These are phyloP conservation scores for Cordyceps javanica DNA, from an alignment of 2,329 filamentous ascomycete genomes.

Conservation along the genomic window DNA sequence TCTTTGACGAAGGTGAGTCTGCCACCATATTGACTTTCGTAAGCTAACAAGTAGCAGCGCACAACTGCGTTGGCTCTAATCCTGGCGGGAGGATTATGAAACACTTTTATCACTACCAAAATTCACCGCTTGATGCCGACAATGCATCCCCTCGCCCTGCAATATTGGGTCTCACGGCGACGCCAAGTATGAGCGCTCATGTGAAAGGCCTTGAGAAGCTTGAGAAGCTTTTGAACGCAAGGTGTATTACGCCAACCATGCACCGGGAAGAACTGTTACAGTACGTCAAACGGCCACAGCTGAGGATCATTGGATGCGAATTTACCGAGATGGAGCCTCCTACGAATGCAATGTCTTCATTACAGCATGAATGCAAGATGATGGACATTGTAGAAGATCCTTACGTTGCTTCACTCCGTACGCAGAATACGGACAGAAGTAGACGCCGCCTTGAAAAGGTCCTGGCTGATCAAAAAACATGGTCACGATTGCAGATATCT, in stretches of 20 bases:
- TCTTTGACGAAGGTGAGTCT: slow-evolving; percentile 73
- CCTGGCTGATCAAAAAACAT: slow-evolving; percentile 42
- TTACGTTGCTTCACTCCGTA: slow-evolving; percentile 42
- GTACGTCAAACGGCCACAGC: slow-evolving; percentile 59
- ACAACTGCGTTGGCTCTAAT: slow-evolving; percentile 62
- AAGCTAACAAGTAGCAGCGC: slow-evolving; percentile 45
- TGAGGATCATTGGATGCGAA: slow-evolving; percentile 35
- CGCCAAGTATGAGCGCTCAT: slow-evolving; percentile 60
- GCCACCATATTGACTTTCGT: background rate
- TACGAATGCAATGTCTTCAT: slow-evolving; percentile 34
- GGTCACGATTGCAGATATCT: slow-evolving; percentile 48
- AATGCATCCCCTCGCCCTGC: slow-evolving; percentile 44
- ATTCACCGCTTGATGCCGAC: slow-evolving; percentile 16
- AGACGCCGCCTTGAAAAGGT: slow-evolving; percentile 31
- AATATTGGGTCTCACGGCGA: slow-evolving; percentile 76
- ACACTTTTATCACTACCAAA: slow-evolving; percentile 57
- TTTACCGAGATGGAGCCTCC: slow-evolving; percentile 4
- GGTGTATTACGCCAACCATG: slow-evolving; percentile 60
- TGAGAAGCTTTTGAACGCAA: slow-evolving; percentile 64
- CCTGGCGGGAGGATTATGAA: slow-evolving; percentile 67
- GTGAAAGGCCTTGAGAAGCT: slow-evolving; percentile 51
- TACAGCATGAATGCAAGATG: slow-evolving; percentile 33
- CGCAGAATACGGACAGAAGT: slow-evolving; percentile 35
- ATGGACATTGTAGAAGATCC: slow-evolving; percentile 59
- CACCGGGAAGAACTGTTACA: slow-evolving; percentile 65